A percentile compares a stretch with the other conserved stretches of the same genome.
Conservation (phyloP, 306 rosid species). For the Begonia peltatifolia region DNA sequence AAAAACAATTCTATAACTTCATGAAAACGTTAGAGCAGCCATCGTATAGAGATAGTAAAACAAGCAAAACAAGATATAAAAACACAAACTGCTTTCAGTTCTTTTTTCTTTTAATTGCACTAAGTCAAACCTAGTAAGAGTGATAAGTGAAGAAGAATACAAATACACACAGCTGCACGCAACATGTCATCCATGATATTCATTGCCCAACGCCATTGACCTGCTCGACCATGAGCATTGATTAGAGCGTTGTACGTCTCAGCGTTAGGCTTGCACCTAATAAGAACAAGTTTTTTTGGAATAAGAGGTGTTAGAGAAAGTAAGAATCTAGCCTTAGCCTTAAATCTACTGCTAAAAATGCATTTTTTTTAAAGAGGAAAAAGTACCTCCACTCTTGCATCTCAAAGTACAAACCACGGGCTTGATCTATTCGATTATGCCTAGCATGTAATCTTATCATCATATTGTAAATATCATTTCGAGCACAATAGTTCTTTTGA, state of each 20-base stretch:
- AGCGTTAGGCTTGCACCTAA: slow-evolving; percentile 89
- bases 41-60: too few species aligned
- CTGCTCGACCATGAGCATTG: slow-evolving; percentile 82
- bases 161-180: slow-evolving; percentile 93
- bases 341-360: background rate
- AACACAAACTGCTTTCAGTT: too few species aligned
- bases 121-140: slow-evolving; percentile 26
- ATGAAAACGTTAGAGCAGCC: too few species aligned
- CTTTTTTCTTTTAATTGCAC: too few species aligned
- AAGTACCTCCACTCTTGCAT: slow-evolving; percentile 84
- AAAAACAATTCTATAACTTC: too few species aligned
- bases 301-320: background rate
- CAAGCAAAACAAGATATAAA: too few species aligned
- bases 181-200: slow-evolving; percentile 96
- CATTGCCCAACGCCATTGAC: slow-evolving; percentile 97
- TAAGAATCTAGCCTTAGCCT: slow-evolving; percentile 1
- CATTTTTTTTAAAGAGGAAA: background rate
- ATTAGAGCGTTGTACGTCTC: slow-evolving; percentile 82
- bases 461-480: slow-evolving; percentile 78
- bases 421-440: slow-evolving; percentile 64
- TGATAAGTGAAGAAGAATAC: slow-evolving; percentile 43
- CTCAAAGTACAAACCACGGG: slow-evolving; percentile 94
- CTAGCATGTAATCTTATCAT: slow-evolving; percentile 78
- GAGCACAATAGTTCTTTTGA: slow-evolving; percentile 69
- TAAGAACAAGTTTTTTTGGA: slow-evolving; percentile 2